Conservation (phyloP, 306 rosid genomes). For the Purshia tridentata region DNA sequence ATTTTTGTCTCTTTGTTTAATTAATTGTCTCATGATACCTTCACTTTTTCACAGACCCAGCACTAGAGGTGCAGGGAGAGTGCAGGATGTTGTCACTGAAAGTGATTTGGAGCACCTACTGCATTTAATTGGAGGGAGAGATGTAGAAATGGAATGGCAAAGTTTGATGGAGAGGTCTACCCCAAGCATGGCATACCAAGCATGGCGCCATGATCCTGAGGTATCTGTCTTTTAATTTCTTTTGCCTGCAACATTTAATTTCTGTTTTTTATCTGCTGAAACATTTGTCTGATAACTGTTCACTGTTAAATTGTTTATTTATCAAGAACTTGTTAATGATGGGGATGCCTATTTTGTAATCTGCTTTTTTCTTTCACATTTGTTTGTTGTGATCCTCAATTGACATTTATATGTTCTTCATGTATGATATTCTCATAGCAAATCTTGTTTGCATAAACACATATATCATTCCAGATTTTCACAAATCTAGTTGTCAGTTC, state of each 20-base stretch:
- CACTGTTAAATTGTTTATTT: background rate
- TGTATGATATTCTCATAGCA: background rate
- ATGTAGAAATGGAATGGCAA: slow-evolving; percentile 86
- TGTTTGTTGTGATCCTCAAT: background rate
- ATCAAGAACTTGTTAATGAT: background rate
- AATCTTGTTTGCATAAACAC: background rate
- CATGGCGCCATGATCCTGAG: slow-evolving; percentile 98
- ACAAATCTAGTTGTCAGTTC: background rate
- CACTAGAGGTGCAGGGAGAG: slow-evolving; percentile 43
- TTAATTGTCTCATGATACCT: slow-evolving; percentile 27
- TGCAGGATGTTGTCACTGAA: slow-evolving; percentile 57
- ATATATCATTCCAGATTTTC: background rate
- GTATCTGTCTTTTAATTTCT: slow-evolving; percentile 39
- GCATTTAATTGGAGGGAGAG: slow-evolving; percentile 70
- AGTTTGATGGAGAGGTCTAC: slow-evolving; percentile 80
- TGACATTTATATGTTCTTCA: background rate
- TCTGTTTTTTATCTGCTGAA: slow-evolving; percentile 24
- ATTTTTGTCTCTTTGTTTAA: slow-evolving; percentile 23
- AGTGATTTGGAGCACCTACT: slow-evolving; percentile 78
- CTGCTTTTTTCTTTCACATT: background rate
- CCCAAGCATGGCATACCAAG: slow-evolving; percentile 73
- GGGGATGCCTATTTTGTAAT: background rate
- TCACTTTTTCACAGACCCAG: slow-evolving; percentile 33
- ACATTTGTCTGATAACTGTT: background rate
- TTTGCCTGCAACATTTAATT: background rate